Percentiles rank a stretch among this genome's conserved stretches.
Conservation (phyloP, 768 basidiomycete genomes). For the Amanita exitialis region DNA sequence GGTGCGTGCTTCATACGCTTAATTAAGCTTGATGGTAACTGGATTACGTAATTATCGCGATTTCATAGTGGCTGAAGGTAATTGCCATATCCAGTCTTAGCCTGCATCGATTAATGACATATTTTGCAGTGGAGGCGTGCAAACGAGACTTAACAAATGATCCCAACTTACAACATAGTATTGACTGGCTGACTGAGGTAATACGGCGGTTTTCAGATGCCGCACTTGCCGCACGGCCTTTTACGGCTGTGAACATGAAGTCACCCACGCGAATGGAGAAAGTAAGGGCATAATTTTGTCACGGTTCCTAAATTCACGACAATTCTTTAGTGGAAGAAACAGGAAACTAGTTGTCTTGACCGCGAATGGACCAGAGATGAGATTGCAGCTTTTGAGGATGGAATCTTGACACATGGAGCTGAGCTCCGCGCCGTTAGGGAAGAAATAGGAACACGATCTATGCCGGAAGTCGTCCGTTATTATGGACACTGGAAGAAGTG, state of each 20-base stretch:
- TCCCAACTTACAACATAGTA: conserved; percentile 39
- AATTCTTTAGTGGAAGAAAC: conserved; percentile 57
- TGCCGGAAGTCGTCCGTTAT: conserved; percentile 74
- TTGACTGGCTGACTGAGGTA: conserved; percentile 81
- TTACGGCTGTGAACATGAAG: conserved; percentile 58
- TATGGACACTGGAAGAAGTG: conserved; percentile 87
- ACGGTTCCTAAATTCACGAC: background rate
- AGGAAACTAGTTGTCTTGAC: conserved; percentile 57
- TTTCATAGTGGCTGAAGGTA: conserved; percentile 47
- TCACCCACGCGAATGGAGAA: conserved; percentile 48
- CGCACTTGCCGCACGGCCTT: conserved; percentile 41
- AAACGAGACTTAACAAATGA: conserved; percentile 47
- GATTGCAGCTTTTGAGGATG: conserved; percentile 66
- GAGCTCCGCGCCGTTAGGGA: conserved; percentile 74
- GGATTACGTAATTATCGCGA: conserved; percentile 13
- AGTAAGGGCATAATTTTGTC: conserved; percentile 26
- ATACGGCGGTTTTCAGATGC: conserved; percentile 66
- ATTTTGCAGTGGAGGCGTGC: conserved; percentile 51
- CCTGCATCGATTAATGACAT: background rate
- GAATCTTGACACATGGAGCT: conserved; percentile 59
- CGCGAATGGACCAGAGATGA: conserved; percentile 65
- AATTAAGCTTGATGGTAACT: conserved; percentile 10
- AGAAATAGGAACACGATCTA: conserved; percentile 57
- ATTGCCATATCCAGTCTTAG: conserved; percentile 3
- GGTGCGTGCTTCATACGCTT: conserved; percentile 39